phyloP scores from a whole-genome alignment of 371 early-diverging fungal species.

The Batkoa obscura region DNA sequence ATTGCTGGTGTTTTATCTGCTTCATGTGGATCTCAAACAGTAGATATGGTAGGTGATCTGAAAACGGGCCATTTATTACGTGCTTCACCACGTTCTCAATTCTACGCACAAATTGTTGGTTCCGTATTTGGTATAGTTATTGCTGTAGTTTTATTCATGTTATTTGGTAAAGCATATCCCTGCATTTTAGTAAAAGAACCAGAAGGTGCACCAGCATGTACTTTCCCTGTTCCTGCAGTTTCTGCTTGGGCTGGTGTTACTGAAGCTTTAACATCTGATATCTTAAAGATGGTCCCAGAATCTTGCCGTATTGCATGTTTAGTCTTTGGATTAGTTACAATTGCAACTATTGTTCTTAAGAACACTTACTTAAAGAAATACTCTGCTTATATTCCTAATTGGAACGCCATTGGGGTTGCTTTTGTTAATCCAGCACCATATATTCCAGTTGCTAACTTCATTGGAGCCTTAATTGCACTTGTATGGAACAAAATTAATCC shows the following conservation, averaged over 20 bases:
- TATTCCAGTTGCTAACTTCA: conserved; percentile 33
- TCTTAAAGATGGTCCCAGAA: conserved; percentile 6
- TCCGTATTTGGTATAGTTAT: conserved; percentile 32
- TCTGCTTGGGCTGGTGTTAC: conserved; percentile 42
- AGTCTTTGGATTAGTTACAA: conserved; percentile 24
- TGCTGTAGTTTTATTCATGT: conserved; percentile 27
- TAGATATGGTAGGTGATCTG: conserved; percentile 43
- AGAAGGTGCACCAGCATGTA: conserved; percentile 15
- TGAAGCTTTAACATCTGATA: conserved; percentile 25
- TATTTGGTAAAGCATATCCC: conserved; percentile 4
- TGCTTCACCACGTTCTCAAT: conserved; percentile 37
- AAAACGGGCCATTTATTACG: conserved; percentile 38
- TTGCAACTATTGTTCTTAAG: conserved; percentile 22
- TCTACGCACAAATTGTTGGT: conserved; percentile 37
- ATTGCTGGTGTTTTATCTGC: conserved; percentile 38
- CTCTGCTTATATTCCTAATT: conserved; percentile 31
- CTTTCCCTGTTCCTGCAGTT: conserved; percentile 34
- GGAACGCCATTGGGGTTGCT: conserved; percentile 46
- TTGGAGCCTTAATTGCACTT: conserved; percentile 28
- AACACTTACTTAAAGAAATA: conserved; percentile 27
- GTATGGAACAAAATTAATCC: conserved; percentile 28
- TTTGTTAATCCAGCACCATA: conserved; percentile 38
- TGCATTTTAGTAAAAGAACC: conserved; percentile 8
- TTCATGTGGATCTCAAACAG: conserved; percentile 34
- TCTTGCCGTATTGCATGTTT: conserved; percentile 16